Evolutionary conservation across 1,139 yeast species (phyloP), one percentile per base, ranked within the genome.

Genomic region (Pichia sp.): DNA sequence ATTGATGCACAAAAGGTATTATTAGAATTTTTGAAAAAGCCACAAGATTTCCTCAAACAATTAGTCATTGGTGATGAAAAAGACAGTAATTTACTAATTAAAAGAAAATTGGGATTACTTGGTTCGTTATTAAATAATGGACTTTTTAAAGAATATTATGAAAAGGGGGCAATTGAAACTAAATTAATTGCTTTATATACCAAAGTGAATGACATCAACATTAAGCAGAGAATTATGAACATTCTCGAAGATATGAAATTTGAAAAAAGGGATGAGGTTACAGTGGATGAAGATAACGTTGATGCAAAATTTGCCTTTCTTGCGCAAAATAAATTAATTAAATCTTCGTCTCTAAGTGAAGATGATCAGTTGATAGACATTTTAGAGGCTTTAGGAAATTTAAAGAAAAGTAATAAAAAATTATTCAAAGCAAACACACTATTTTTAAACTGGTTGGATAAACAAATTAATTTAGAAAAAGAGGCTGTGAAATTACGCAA

Each of bases 361-460:
- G 20, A 19, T 7, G 16, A 10, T 5, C 42, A 34, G 10, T 22
- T 34, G 10, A n/a, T 31, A 8, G 29, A 44, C 4, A 34, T 53
- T 9, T 36, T 54, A 14, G 40, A 45, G 3, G 18, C 25, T 8
- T 37, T 56, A 14, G 46, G 41, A 21, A 18, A 33, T 1, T 23
- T 56, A 18, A 54, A 55, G 30, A 14, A 24, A 15, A 27, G 31
- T 2, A 30, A 48, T 9, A 39, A 38, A 2, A 28, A 23, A 3
- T 31, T 37, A 3, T 53, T 55, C 38, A 60, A 62, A 28, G 54
- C 65, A 0, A 56, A 54, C 14, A 39, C 54, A 2, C 49, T 50
- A 1, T 72, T 85, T 51, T 50, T 85, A 40, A 61, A 70, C 28
- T 86, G 95, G 95, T 61, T 86, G 36, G 70, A 78, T 15, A 55